Base-by-base conservation (phyloP, 1,139 yeast genomes). In the Lodderomyces parapsilosis region DNA sequence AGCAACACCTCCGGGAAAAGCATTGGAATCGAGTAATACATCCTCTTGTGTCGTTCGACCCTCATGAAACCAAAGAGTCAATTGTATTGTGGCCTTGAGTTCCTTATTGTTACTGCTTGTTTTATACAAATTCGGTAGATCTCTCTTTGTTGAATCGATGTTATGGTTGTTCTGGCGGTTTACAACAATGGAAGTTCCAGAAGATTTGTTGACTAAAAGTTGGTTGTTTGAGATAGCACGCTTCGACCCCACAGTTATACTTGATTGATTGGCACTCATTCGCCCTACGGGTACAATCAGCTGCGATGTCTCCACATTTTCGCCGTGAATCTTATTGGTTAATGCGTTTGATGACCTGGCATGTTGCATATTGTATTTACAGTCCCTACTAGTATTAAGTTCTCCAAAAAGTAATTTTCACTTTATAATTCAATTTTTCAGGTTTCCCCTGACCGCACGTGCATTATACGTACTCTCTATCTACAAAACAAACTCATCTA, bases 51-150 rank as follows among this genome's bases (percentile, higher is more conserved):
- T 79, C 0, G 76, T 69, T 17, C 89, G 65, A 2, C 76, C 54
- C 46, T 89, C 96, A 57, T 91, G 97, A 49, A 87, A 84, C 75
- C 88, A 81, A 1, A 86, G 77, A 3, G 81, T 80, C 46, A 86
- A 51, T 40, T 66, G 74, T 1, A 71, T 61, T 0, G 78, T 73
- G 11, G 14, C 10, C 33, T 15, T 30, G 10, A 30, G 30, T 28
- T 17, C 24, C 10, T 17, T 17, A 4, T 23, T 23, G 11, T 28
- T 23, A 25, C 27, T 38, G 27, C 6, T 14, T 6, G 6, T 15
- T 17, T 9, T 30, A 4, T 30, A 11, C 8, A 15, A 15, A 30
- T 5, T 17, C 7, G 20, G 18, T 19, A 23, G 3, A 4, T 30
- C 19, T 4, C n/a, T 18, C 19, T 15, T 30, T 30, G 19, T 17